Percentiles rank a stretch among this genome's conserved stretches.
Evolutionary conservation across 306 rosid species (phyloP).

Genomic region (Citrullus amarus): DNA sequence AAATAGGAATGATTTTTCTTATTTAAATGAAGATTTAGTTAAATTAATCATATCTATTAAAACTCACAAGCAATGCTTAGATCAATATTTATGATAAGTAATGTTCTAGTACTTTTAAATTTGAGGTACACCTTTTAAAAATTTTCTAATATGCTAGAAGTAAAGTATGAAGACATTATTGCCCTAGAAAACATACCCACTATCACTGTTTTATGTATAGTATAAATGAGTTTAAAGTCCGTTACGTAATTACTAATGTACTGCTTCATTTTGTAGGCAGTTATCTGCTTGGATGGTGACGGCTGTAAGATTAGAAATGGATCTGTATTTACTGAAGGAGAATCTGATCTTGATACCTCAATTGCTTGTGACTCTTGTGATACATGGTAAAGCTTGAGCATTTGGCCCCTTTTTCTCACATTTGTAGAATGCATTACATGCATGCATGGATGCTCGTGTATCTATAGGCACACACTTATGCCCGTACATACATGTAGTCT

Average conservation of each 20-base stretch:
- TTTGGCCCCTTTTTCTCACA: slow-evolving; percentile 3
- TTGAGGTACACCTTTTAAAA: neutral
- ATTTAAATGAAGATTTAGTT: neutral
- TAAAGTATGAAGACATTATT: neutral
- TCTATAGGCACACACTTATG: neutral
- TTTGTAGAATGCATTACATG: neutral
- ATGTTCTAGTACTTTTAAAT: neutral
- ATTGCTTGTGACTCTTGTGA: slow-evolving; percentile 98
- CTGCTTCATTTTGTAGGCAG: slow-evolving; percentile 65
- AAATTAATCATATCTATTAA: neutral
- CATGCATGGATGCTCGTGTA: neutral
- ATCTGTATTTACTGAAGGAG: slow-evolving; percentile 37
- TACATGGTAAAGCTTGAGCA: slow-evolving; percentile 40
- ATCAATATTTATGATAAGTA: neutral
- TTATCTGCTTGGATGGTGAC: slow-evolving; percentile 89
- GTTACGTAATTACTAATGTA: slow-evolving; percentile 18
- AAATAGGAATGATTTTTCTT: neutral
- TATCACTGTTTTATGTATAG: neutral
- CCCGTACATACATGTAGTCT: neutral
- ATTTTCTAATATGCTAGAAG: neutral
- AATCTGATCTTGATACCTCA: slow-evolving; percentile 75
- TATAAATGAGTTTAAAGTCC: neutral
- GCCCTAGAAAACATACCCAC: neutral
- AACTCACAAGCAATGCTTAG: neutral
- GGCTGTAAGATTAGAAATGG: slow-evolving; percentile 84